phyloP scores from a whole-genome alignment of 176 grass and related monocot genomes.

The Oryza nivara region DNA sequence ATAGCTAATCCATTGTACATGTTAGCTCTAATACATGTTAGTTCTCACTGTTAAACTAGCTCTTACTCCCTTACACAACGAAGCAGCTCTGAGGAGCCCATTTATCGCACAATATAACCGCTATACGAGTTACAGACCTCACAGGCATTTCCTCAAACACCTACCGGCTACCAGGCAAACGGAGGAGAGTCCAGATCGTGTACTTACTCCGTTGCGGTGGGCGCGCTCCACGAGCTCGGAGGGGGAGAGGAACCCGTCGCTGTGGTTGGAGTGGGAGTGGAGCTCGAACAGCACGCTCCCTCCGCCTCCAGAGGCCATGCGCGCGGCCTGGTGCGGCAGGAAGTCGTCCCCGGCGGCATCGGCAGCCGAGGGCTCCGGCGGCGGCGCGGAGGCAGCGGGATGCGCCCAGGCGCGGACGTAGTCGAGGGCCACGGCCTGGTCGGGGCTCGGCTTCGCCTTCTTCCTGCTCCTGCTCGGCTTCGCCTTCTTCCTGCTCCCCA shows the following conservation, averaged over 20 bases:
- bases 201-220: constrained; percentile 67
- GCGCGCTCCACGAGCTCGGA: constrained; percentile 80
- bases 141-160: constrained; percentile 43
- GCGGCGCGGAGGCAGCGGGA: constrained; percentile 23
- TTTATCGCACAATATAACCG: background rate
- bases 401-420: constrained; percentile 78
- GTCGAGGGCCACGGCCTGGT: constrained; percentile 62
- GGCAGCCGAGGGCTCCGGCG: background rate
- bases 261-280: constrained; percentile 87
- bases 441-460: constrained; percentile 38
- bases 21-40: no score
- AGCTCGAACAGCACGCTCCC: constrained; percentile 71
- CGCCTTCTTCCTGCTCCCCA: constrained; percentile 63
- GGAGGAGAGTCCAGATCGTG: background rate
- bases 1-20: no score
- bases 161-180: background rate
- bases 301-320: constrained; percentile 32
- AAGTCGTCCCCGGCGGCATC: constrained; percentile 52
- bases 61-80: background rate
- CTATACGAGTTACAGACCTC: background rate
- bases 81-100: background rate
- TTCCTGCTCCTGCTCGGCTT: constrained; percentile 59
- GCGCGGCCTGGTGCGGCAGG: constrained; percentile 47
- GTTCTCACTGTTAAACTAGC: no score
- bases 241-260: constrained; percentile 92